Evolutionary conservation across 345 rosid species (phyloP).

Genomic region (Gossypium ekmanianum): DNA sequence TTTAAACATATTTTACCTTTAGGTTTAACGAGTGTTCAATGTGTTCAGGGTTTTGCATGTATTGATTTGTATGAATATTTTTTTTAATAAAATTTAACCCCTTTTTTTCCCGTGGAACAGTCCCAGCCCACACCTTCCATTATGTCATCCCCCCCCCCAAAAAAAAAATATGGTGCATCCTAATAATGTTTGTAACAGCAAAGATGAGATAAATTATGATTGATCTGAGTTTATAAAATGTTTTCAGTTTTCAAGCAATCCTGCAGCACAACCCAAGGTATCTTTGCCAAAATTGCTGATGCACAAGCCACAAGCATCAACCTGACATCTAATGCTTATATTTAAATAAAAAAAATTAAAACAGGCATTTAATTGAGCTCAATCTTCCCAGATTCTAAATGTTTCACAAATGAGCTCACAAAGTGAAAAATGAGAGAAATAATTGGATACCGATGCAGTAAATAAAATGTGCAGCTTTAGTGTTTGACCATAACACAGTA

Average conservation of each 20-base stretch:
- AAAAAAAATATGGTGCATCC: too few relatives aligned
- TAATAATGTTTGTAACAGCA: neutral
- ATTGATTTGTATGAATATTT: neutral
- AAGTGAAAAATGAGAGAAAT: too few relatives aligned
- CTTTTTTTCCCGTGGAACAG: neutral
- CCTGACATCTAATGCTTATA: too few relatives aligned
- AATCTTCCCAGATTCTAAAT: neutral
- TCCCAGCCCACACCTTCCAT: neutral
- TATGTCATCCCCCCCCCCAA: neutral
- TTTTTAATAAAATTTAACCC: neutral
- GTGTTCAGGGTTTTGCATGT: constrained; percentile 9
- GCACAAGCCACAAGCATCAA: constrained; percentile 3
- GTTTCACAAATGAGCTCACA: too few relatives aligned
- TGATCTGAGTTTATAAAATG: neutral
- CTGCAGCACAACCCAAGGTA: constrained; percentile 36
- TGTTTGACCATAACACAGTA: too few relatives aligned
- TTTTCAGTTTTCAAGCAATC: constrained; percentile 32
- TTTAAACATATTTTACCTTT: neutral
- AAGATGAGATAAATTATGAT: neutral
- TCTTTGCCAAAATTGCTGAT: constrained; percentile 36
- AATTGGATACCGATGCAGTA: too few relatives aligned
- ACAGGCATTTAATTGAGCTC: too few relatives aligned
- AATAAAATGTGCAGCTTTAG: too few relatives aligned
- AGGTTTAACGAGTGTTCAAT: neutral
- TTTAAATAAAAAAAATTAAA: too few relatives aligned